phyloP scores from a whole-genome alignment of 805 yeast genomes.

The Starmerella etchellsii region DNA sequence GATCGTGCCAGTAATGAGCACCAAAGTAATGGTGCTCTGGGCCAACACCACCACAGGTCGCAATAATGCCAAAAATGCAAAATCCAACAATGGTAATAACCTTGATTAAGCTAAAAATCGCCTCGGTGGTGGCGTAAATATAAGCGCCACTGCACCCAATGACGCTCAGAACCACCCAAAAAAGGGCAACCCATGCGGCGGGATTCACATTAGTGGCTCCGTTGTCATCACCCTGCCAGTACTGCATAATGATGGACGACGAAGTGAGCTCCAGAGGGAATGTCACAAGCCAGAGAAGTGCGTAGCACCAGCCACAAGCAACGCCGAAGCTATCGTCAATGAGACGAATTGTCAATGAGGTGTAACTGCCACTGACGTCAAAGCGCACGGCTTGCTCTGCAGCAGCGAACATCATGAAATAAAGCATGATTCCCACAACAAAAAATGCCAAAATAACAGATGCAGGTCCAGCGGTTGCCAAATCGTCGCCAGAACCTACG shows the following conservation, averaged over 20 bases:
- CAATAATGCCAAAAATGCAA: conserved; percentile 42
- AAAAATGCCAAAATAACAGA: conserved; percentile 37
- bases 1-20: conserved; percentile 46
- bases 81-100: conserved; percentile 45
- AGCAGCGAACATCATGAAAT: conserved; percentile 45
- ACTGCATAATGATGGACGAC: conserved; percentile 41
- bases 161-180: conserved; percentile 35
- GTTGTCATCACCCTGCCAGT: conserved; percentile 40
- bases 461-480: conserved; percentile 38
- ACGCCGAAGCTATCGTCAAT: conserved; percentile 53
- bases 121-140: conserved; percentile 52
- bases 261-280: conserved; percentile 53
- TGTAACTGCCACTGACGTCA: conserved; percentile 48
- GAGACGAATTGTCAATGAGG: conserved; percentile 43
- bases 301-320: conserved; percentile 56
- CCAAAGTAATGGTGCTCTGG: conserved; percentile 46
- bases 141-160: conserved; percentile 40
- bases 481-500: conserved; percentile 37
- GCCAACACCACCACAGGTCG: conserved; percentile 43
- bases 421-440: conserved; percentile 43
- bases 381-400: conserved; percentile 57
- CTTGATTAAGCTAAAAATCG: conserved; percentile 41
- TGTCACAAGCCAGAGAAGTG: conserved; percentile 45
- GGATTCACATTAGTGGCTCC: conserved; percentile 46
- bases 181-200: conserved; percentile 42